Evolutionary conservation across 2,329 filamentous ascomycete species (phyloP).

Genomic region (Diatrype stigma): DNA sequence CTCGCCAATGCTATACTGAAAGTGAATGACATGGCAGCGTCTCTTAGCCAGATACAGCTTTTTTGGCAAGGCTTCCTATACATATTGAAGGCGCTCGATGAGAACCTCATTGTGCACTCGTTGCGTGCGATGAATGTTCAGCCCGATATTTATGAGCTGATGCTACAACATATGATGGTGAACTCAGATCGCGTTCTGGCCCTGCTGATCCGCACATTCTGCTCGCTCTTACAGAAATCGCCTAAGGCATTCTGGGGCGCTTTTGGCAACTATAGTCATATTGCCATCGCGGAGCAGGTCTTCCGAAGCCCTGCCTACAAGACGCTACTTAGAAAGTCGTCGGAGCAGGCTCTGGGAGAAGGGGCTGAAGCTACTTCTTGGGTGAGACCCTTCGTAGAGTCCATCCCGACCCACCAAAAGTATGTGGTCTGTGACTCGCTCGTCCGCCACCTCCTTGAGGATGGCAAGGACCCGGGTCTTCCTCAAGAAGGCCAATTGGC

Average conservation of each 20-base stretch:
- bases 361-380: constrained; percentile 69
- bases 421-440: constrained; percentile 78
- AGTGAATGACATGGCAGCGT: constrained; percentile 46
- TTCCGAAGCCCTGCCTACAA: constrained; percentile 67
- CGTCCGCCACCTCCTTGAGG: constrained; percentile 67
- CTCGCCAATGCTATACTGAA: constrained; percentile 63
- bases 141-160: constrained; percentile 63
- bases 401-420: constrained; percentile 70
- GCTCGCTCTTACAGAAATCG: constrained; percentile 68
- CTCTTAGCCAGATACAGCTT: constrained; percentile 50
- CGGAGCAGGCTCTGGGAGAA: constrained; percentile 49
- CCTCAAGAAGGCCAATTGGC: constrained; percentile 55
- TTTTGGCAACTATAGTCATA: constrained; percentile 74
- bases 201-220: constrained; percentile 66
- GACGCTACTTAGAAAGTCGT: constrained; percentile 57
- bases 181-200: constrained; percentile 57
- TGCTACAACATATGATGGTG: constrained; percentile 52
- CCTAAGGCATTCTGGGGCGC: constrained; percentile 84
- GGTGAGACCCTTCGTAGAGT: constrained; percentile 73
- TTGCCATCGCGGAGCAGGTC: constrained; percentile 77
- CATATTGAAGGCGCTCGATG: constrained; percentile 70
- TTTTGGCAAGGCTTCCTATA: constrained; percentile 78
- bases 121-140: constrained; percentile 76
- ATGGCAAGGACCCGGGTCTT: constrained; percentile 49
- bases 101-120: constrained; percentile 70